Base-by-base conservation (phyloP, 768 basidiomycete genomes). In the Phaeotremella skinneri region DNA sequence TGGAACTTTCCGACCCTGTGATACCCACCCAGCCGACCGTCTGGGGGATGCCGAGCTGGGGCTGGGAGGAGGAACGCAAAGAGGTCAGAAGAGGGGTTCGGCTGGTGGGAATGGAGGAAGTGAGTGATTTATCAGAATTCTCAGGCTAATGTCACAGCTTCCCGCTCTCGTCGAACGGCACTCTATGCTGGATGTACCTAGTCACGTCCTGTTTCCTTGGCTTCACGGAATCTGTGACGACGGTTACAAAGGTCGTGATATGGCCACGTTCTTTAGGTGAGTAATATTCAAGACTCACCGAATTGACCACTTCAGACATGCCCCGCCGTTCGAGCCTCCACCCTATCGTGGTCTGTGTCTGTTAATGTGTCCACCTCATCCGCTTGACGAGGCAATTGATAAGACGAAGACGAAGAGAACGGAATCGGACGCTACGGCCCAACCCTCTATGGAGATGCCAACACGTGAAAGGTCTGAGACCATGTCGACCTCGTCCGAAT, bases 211-310 rank as follows among this genome's bases (percentile, higher is more conserved):
- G 14, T 76, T 76, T 49, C 75, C 75, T 1, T 76, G 75, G 75
- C 58, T 76, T 13, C 75, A 76, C 55, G 75, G 75, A 2, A 76
- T 76, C 42, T 64, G 67, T 29, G 75, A 76, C 48, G 75, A 73
- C 48, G 73, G 59, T 27, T 58, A 45, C 26, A 73, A 61, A 61
- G 75, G 61, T 5, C 50, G 57, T 25, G 67, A 67, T 27, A 73
- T 72, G 75, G 75, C 59, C 31, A 60, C 65, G 2, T 76, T 76
- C 64, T 75, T 76, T 52, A 74, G 75, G 70, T 71, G 26, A 59
- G 70, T 60, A 2, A 26, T 26, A 11, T 23, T 21, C 4, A 27
- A 27, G 4, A 30, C 11, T 43, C n/a, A 52, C 30, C 49, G 50
- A 52, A 67, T 39, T 9, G 14, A 32, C 31, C 31, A 13, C 17